Conservation (phyloP, 495 filamentous ascomycete genomes). For the Aspergillus indologenus region DNA sequence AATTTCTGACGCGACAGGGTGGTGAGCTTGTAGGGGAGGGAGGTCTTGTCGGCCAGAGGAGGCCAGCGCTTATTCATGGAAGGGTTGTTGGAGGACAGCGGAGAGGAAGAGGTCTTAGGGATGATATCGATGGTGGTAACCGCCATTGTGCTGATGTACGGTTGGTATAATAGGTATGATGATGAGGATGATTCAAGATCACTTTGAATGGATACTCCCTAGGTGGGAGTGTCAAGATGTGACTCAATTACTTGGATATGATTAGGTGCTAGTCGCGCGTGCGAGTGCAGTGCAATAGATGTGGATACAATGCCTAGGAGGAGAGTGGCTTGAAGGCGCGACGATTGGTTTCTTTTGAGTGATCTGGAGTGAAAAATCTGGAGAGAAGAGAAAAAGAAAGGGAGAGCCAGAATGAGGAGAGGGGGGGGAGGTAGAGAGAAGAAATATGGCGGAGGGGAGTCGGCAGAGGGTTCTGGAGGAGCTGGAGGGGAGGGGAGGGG, state of each 20-base stretch:
- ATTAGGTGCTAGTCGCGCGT: not conserved
- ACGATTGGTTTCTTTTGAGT: not conserved
- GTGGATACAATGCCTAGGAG: not conserved
- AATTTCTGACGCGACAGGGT: constrained; percentile 42
- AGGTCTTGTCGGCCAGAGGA: constrained; percentile 41
- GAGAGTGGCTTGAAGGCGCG: not conserved
- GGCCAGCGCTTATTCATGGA: constrained; percentile 41
- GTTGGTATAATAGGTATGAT: not conserved
- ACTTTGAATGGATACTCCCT: not conserved
- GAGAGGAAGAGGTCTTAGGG: constrained; percentile 12
- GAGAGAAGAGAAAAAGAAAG: constrained; percentile 6
- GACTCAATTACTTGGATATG: not conserved
- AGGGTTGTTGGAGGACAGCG: constrained; percentile 24
- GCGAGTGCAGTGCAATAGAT: not conserved
- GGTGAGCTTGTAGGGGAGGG: constrained; percentile 43
- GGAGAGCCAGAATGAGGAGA: not conserved
- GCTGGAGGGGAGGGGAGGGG: not conserved
- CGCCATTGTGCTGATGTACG: constrained; percentile 16
- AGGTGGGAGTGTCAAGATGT: not conserved
- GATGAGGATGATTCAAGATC: not conserved
- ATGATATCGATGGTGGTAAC: constrained; percentile 19
- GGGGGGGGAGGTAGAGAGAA: not conserved
- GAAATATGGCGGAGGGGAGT: constrained; percentile 1
- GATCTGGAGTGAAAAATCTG: constrained; percentile 7
- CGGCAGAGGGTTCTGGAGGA: not conserved